phyloP scores from a whole-genome alignment of 345 rosid species.

The Raphanus raphanistrum region DNA sequence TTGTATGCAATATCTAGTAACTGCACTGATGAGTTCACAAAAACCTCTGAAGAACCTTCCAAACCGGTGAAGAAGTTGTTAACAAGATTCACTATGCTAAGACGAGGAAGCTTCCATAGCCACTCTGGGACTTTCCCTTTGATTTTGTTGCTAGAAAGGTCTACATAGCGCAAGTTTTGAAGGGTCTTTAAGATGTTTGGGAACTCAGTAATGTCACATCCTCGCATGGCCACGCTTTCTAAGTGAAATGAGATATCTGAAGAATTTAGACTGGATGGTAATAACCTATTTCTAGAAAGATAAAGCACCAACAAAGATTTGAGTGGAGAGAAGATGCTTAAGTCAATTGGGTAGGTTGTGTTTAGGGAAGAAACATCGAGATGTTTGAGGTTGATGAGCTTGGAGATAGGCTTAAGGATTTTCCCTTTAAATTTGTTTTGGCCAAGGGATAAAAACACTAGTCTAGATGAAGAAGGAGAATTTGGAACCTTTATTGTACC shows the following conservation, averaged over 20 bases:
- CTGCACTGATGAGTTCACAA: not conserved
- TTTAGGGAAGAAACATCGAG: conserved; percentile 14
- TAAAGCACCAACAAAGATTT: not conserved
- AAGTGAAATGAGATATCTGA: no score
- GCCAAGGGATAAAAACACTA: not conserved
- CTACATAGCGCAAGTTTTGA: not conserved
- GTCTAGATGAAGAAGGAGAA: not conserved
- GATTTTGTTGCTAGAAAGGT: not conserved
- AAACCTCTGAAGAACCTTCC: not conserved
- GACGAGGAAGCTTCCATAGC: not conserved
- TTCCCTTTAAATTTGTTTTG: not conserved
- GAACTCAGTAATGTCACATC: no score
- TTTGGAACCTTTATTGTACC: not conserved
- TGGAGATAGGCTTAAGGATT: conserved; percentile 7
- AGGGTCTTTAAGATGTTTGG: not conserved
- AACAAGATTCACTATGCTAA: not conserved
- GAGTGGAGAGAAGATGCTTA: conserved; percentile 8
- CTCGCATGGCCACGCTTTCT: no score
- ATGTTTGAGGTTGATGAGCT: not conserved
- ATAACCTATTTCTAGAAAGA: not conserved
- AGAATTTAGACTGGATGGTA: no score
- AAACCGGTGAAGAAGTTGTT: not conserved
- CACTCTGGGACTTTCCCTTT: not conserved
- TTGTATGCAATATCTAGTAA: not conserved
- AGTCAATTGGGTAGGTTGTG: conserved; percentile 1